Base-by-base conservation (phyloP, 2,329 filamentous ascomycete genomes). In the Colletotrichum lini region DNA sequence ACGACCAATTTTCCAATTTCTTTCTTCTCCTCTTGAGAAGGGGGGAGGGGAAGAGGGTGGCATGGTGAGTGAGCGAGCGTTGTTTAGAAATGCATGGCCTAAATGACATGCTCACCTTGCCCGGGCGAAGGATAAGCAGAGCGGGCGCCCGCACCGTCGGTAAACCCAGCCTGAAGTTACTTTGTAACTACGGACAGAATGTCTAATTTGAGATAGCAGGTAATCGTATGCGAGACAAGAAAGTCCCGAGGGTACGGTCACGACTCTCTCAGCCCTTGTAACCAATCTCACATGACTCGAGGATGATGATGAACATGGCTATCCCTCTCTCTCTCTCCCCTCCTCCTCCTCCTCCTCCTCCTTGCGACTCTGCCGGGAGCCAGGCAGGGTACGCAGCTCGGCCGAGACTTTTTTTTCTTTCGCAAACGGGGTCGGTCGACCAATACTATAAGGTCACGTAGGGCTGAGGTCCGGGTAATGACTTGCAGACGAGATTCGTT, bases 271-370 rank as follows among this genome's bases (percentile, higher is more conserved):
- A 16, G 23, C 66, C 60, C 52, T 3, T 9, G 60, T 6, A 18
- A 4, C 3, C 26, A 26, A 26, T 26, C 26, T 15, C 38, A 50
- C 42, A 45, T 56, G 65, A 68, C 65, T 57, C 49, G 23, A 60
- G 16, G 38, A 10, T 44, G 23, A 10, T 44, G 23, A 3, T 52
- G 3, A 15, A 10, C 52, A 26, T 13, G 50, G 26, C 26, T 4
- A 35, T 3, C 52, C 26, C 52, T 21, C 26, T 26, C 26, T 38
- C 52, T 30, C 7, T 26, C 7, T 15, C 23, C 23, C 4, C 18
- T 0, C 47, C 47, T 10, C 21, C n/a, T 10, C 45, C 45, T 49
- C 45, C 45, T 12, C 45, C 21, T 5, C 45, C 21, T 52, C 30
- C 7, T 52, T 3, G 23, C 23, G 23, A 52, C 30, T 23, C 21